Evolutionary conservation across 352 stramenopile species (phyloP).

Genomic region (Globisporangium okanoganense): DNA sequence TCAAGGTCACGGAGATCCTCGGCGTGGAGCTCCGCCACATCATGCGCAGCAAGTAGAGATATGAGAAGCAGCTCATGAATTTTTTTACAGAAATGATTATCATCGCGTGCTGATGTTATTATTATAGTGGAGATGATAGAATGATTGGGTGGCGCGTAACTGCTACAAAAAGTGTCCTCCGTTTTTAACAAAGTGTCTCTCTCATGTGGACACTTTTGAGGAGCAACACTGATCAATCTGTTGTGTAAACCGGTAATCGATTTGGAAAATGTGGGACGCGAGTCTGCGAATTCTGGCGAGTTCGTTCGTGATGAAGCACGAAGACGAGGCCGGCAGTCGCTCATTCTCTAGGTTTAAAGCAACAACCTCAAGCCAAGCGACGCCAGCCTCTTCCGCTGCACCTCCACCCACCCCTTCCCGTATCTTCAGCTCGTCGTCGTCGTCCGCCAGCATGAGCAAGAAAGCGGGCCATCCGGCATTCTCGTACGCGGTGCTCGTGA

Average conservation of each 20-base stretch:
- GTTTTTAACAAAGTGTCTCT: not conserved
- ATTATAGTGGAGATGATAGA: not conserved
- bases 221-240: not conserved
- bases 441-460: slow-evolving; percentile 25
- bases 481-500: slow-evolving; percentile 64
- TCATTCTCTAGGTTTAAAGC: no score
- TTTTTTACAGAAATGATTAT: not conserved
- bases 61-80: not conserved
- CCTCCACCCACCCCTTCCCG: no score
- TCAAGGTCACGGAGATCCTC: slow-evolving; percentile 80
- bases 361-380: not conserved
- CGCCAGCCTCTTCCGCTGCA: not conserved
- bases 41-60: slow-evolving; percentile 66
- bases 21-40: slow-evolving; percentile 84
- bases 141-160: not conserved
- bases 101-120: not conserved
- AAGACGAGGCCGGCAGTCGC: not conserved
- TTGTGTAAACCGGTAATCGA: not conserved
- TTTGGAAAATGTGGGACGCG: not conserved
- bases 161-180: not conserved
- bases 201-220: not conserved
- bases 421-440: not conserved
- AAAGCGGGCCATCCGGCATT: slow-evolving; percentile 53
- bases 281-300: not conserved
- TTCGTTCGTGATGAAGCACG: not conserved